Evolutionary conservation across 2,329 filamentous ascomycete species (phyloP).

Genomic region (Akanthomyces dipterigenus): DNA sequence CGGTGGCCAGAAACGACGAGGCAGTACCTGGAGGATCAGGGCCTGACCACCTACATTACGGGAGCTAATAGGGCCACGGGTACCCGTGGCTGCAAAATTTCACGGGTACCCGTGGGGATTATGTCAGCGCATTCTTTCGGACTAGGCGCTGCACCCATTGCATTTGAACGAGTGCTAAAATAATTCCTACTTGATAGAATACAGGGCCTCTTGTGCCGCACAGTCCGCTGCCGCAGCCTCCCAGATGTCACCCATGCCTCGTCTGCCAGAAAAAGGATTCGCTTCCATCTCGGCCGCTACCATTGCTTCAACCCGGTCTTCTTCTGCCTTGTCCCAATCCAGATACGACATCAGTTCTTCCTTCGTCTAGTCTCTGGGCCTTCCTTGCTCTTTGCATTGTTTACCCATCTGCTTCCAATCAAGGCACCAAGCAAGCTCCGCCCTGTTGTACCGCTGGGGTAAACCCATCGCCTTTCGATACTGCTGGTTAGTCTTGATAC

Average conservation of each 20-base stretch:
- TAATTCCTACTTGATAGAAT: neutral
- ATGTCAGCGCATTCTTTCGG: too few relatives aligned
- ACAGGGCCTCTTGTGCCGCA: conserved; percentile 13
- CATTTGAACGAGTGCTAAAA: too few relatives aligned
- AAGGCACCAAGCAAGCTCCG: conserved; percentile 17
- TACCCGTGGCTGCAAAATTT: too few relatives aligned
- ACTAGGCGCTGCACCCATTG: too few relatives aligned
- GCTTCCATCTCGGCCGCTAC: conserved; percentile 12
- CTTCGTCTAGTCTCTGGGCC: conserved; percentile 17
- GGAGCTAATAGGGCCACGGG: too few relatives aligned
- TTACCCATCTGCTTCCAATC: conserved; percentile 16
- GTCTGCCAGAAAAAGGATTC: conserved; percentile 1
- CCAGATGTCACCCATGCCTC: conserved; percentile 13
- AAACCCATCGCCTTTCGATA: conserved; percentile 18
- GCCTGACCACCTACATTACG: neutral
- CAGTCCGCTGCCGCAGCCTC: conserved; percentile 8
- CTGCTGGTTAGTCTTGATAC: conserved; percentile 16
- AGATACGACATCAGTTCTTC: conserved; percentile 21
- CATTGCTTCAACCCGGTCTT: conserved; percentile 17
- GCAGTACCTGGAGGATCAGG: neutral
- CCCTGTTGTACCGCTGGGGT: conserved; percentile 14
- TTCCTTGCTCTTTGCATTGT: conserved; percentile 10
- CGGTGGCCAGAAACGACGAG: neutral
- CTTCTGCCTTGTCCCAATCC: conserved; percentile 18
- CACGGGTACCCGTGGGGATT: too few relatives aligned